Conservation (phyloP, 495 filamentous ascomycete species). For the Aspergillus nanangensis region DNA sequence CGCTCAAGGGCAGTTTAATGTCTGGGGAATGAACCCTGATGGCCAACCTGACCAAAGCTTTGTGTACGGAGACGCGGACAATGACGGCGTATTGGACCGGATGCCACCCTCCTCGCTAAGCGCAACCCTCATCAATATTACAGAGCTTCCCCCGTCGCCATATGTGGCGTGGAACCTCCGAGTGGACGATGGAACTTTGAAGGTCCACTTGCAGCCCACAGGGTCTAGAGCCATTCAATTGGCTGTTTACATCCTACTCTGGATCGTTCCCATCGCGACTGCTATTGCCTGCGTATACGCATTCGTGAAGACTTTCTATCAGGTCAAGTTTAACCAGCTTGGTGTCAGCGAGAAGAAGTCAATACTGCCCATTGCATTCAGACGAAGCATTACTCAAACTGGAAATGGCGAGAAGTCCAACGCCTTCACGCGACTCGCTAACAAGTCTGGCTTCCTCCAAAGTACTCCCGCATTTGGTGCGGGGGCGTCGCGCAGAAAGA, state of each 20-base stretch:
- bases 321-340: conserved; percentile 65
- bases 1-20: conserved; percentile 57
- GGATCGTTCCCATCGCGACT: conserved; percentile 48
- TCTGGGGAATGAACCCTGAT: conserved; percentile 66
- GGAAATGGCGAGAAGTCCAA: conserved; percentile 23
- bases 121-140: conserved; percentile 56
- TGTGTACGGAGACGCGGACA: conserved; percentile 58
- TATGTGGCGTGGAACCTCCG: conserved; percentile 53
- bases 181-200: conserved; percentile 51
- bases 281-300: conserved; percentile 49
- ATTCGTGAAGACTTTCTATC: conserved; percentile 65
- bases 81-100: conserved; percentile 57
- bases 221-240: conserved; percentile 57
- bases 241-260: conserved; percentile 53
- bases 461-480: conserved; percentile 43
- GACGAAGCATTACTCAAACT: conserved; percentile 20
- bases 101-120: conserved; percentile 58
- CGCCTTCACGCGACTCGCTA: conserved; percentile 28
- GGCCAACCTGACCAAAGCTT: conserved; percentile 57
- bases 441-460: conserved; percentile 42
- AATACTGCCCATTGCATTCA: conserved; percentile 32
- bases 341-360: conserved; percentile 52
- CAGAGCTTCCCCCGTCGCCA: conserved; percentile 48
- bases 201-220: conserved; percentile 47
- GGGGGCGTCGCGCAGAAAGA: conserved; percentile 40